Base-by-base conservation (phyloP, 805 yeast genomes). In the Metschnikowia henanensis region DNA sequence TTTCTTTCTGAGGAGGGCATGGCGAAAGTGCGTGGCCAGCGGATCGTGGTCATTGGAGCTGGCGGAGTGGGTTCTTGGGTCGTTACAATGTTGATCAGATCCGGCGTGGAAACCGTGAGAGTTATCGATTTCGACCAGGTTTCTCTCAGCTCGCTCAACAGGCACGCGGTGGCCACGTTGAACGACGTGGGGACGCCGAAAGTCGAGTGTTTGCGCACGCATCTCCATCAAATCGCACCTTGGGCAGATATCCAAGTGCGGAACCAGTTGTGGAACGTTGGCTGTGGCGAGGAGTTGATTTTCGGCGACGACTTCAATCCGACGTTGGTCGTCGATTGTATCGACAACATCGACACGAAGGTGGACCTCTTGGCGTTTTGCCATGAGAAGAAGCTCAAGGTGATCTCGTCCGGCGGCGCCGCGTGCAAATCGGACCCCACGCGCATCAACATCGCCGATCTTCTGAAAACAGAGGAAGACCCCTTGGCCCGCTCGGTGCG, bases 31-130 rank as follows among this genome's bases (percentile, higher is more conserved):
- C 80, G 96, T 42, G 65, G 73, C 10, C 84, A 88, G 57, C 75
- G 79, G 43, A 77, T 91, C 2, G 86, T 89, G 2, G 86, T 92
- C 13, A 82, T 80, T 23, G 99, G 99, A 23, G 94, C 92, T 15
- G 99, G 99, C 46, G 99, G 99, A 46, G 99, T 94, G 31, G 99
- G 99, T 2, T 91, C 97, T 0, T 91, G 97, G 92, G 96, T 84
- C 19, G 83, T 86, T 10, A 84, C 95, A 9, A 88, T 95, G 86
- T 74, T 94, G 44, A 85, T 87, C 2, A 81, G 99, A 57, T 87
- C 96, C 15, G 99, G 99, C 13, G 83, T 91, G 30, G 83, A 85
- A 17, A 77, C 79, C 46, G 62, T 94, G 41, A 77, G 90, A 53
- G 75, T 94, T 44, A 81, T 94, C 41, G 99, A 94, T 65, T 94